phyloP scores from a whole-genome alignment of 176 grass and related monocot genomes.

The Hsuehochloa calcarea region DNA sequence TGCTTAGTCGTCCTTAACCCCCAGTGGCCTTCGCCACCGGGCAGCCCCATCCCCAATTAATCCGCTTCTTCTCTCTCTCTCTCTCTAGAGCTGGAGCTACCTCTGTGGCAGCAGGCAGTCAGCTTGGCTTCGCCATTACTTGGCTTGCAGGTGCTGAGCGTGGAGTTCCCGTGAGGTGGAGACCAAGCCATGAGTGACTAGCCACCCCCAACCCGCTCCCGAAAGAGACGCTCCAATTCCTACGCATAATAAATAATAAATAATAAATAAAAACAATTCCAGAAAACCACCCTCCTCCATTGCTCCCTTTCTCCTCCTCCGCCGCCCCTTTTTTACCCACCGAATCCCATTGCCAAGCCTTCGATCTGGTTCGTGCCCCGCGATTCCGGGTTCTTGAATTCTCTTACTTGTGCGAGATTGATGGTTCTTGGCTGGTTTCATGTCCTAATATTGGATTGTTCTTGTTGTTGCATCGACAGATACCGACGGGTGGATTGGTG shows the following conservation, averaged over 20 bases:
- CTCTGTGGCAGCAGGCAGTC: neutral
- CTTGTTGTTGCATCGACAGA: slow-evolving; percentile 29
- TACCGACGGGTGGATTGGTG: slow-evolving; percentile 18
- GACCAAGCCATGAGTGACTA: slow-evolving; percentile 20
- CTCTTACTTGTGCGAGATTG: neutral
- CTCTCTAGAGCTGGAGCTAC: neutral
- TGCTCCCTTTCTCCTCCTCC: neutral
- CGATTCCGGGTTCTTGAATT: slow-evolving; percentile 13
- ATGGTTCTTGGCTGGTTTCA: neutral
- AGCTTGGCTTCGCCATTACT: slow-evolving; percentile 53
- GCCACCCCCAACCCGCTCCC: slow-evolving; percentile 30
- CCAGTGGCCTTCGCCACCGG: slow-evolving; percentile 25
- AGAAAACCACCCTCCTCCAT: slow-evolving; percentile 23
- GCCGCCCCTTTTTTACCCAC: slow-evolving; percentile 14
- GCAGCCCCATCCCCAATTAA: slow-evolving; percentile 31
- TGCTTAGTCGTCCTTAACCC: slow-evolving; percentile 32
- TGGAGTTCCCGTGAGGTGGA: slow-evolving; percentile 64
- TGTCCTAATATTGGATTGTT: neutral
- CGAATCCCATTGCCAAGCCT: slow-evolving; percentile 23
- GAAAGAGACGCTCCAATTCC: slow-evolving; percentile 67
- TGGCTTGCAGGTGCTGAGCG: slow-evolving; percentile 48
- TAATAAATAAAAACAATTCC: slow-evolving; percentile 8
- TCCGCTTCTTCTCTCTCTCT: slow-evolving; percentile 23
- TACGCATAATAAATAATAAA: slow-evolving; percentile 45
- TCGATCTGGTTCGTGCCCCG: slow-evolving; percentile 51